Percentiles rank a stretch among this genome's conserved stretches.
These are phyloP conservation scores for Moesziomyces sp. DNA, from an alignment of 1,284 basidiomycete genomes.

Conservation along the genomic window DNA sequence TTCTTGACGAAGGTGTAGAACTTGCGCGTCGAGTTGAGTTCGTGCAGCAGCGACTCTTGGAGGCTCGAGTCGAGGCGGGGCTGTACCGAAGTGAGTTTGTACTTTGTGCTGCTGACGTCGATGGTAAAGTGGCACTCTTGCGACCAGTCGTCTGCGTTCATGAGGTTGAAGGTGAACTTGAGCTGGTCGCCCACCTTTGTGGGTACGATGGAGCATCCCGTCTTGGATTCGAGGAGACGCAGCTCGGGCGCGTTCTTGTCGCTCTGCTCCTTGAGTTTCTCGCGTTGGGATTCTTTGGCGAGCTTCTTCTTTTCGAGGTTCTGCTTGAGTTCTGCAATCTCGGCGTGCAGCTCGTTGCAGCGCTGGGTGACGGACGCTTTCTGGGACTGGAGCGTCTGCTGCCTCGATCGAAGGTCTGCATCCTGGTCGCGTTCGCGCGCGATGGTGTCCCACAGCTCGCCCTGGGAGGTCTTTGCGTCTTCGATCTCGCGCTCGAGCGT, in stretches of 20 bases:
- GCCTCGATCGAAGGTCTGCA: slow-evolving; percentile 43
- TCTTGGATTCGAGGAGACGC: slow-evolving; percentile 46
- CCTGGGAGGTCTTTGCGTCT: slow-evolving; percentile 50
- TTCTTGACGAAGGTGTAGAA: slow-evolving; percentile 54
- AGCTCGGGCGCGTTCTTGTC: slow-evolving; percentile 57
- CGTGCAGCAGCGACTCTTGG: slow-evolving; percentile 40
- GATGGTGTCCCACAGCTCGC: slow-evolving; percentile 59
- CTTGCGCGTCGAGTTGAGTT: slow-evolving; percentile 53
- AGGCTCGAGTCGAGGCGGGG: slow-evolving; percentile 29
- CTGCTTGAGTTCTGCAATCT: slow-evolving; percentile 50
- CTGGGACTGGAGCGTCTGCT: slow-evolving; percentile 51
- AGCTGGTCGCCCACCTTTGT: slow-evolving; percentile 52
- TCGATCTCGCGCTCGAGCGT: slow-evolving; percentile 57
- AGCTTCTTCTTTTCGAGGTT: slow-evolving; percentile 46
- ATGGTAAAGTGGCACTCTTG: slow-evolving; percentile 50
- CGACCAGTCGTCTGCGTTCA: slow-evolving; percentile 50
- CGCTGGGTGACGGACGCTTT: slow-evolving; percentile 51
- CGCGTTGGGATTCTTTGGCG: slow-evolving; percentile 43
- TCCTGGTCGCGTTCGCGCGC: slow-evolving; percentile 55
- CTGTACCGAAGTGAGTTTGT: slow-evolving; percentile 40
- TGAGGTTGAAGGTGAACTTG: slow-evolving; percentile 50
- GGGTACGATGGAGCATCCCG: slow-evolving; percentile 48
- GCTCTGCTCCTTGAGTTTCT: slow-evolving; percentile 49
- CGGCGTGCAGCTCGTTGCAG: slow-evolving; percentile 48
- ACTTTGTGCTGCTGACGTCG: slow-evolving; percentile 45